Conservation (phyloP, 2,329 filamentous ascomycete species). For the Talaromyces verruculosus region DNA sequence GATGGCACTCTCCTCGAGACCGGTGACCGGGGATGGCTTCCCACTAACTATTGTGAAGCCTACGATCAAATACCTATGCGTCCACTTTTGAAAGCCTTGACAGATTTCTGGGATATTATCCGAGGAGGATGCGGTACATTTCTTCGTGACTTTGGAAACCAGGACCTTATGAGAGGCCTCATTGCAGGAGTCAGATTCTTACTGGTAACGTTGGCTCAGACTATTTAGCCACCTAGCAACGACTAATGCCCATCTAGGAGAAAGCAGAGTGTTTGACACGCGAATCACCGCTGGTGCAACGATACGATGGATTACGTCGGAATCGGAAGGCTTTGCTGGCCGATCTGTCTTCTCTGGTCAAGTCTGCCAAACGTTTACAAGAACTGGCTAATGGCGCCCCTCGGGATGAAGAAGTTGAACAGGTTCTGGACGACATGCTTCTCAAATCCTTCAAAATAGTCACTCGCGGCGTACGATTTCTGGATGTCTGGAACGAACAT, state of each 20-base stretch:
- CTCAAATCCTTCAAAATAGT: constrained; percentile 91
- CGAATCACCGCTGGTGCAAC: constrained; percentile 72
- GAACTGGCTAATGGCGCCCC: constrained; percentile 61
- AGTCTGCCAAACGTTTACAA: constrained; percentile 81
- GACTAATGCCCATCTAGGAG: constrained; percentile 58
- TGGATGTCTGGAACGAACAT: constrained; percentile 74
- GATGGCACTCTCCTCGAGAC: constrained; percentile 87
- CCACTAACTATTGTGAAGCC: constrained; percentile 95
- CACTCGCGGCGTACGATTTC: constrained; percentile 83
- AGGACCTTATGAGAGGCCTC: constrained; percentile 91
- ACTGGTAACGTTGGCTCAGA: constrained; percentile 57
- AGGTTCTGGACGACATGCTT: constrained; percentile 85
- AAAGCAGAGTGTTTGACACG: constrained; percentile 82
- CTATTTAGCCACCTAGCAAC: not conserved
- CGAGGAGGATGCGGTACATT: constrained; percentile 74
- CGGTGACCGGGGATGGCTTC: constrained; percentile 88
- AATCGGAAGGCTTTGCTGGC: constrained; percentile 85
- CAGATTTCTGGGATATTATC: constrained; percentile 90
- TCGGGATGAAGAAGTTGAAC: constrained; percentile 42
- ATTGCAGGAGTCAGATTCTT: constrained; percentile 91
- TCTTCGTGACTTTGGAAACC: constrained; percentile 76
- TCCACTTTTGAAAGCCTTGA: constrained; percentile 77
- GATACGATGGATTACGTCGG: constrained; percentile 72
- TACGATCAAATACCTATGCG: constrained; percentile 88
- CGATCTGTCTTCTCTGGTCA: constrained; percentile 85